Evolutionary conservation across 768 basidiomycete genomes (phyloP).

Genomic region (Rhizopogon vesiculosus): DNA sequence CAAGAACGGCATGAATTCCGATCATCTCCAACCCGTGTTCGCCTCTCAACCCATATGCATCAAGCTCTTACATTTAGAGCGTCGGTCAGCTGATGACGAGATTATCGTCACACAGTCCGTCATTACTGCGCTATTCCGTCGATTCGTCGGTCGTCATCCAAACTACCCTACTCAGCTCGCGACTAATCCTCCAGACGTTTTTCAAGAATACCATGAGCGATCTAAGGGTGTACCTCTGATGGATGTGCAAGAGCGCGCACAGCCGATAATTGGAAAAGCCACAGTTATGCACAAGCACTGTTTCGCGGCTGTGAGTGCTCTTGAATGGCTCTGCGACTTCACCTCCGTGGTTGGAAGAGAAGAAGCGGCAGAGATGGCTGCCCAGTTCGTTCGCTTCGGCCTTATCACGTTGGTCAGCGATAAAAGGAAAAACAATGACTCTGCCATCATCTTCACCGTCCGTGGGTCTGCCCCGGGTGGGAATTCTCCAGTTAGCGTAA

Average conservation of each 20-base stretch:
- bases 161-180: constrained; percentile 60
- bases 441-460: constrained; percentile 90
- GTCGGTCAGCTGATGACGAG: constrained; percentile 90
- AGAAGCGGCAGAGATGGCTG: constrained; percentile 96
- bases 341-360: constrained; percentile 94
- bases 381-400: constrained; percentile 95
- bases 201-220: constrained; percentile 74
- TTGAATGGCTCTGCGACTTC: constrained; percentile 98
- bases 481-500: constrained; percentile 69
- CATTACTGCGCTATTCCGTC: constrained; percentile 90
- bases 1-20: constrained; percentile 97
- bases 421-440: constrained; percentile 87
- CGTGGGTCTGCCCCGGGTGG: constrained; percentile 74
- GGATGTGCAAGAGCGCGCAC: constrained; percentile 67
- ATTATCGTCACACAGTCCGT: constrained; percentile 94
- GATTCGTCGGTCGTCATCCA: constrained; percentile 86
- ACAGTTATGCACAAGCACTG: constrained; percentile 56
- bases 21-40: constrained; percentile 88
- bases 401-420: constrained; percentile 86
- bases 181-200: constrained; percentile 49
- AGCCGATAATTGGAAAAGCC: constrained; percentile 44
- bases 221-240: constrained; percentile 68
- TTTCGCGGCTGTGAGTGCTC: constrained; percentile 80
- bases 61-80: constrained; percentile 95
- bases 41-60: constrained; percentile 92